phyloP scores from a whole-genome alignment of 116 monocot species.

The Iris pallida region DNA sequence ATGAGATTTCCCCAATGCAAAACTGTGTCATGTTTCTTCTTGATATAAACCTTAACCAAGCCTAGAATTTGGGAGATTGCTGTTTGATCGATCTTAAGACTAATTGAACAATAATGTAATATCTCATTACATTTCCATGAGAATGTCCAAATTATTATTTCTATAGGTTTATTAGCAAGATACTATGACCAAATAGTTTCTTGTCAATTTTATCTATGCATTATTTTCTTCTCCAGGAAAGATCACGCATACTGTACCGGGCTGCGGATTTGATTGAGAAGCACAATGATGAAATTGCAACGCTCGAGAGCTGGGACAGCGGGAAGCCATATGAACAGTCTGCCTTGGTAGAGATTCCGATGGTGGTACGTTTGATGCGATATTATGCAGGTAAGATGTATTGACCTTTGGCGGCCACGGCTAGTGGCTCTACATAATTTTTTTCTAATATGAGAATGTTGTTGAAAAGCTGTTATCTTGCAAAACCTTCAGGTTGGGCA shows the following conservation, averaged over 20 bases:
- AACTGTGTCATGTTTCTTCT: too few species aligned
- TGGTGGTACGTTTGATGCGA: conserved; percentile 49
- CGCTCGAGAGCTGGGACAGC: conserved; percentile 58
- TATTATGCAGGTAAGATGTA: conserved; percentile 51
- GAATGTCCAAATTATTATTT: neutral
- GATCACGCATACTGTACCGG: conserved; percentile 35
- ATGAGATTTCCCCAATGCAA: too few species aligned
- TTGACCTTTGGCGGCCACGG: neutral
- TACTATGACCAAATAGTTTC: too few species aligned
- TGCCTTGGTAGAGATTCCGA: conserved; percentile 38
- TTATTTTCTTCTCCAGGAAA: conserved; percentile 31
- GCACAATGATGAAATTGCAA: conserved; percentile 54
- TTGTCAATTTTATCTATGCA: neutral
- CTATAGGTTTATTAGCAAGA: too few species aligned
- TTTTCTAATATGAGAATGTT: too few species aligned
- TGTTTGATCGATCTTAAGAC: too few species aligned
- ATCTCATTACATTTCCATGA: conserved; percentile 1
- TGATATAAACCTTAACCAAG: too few species aligned
- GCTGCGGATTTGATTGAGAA: conserved; percentile 64
- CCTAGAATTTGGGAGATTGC: too few species aligned
- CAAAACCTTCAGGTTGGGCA: conserved; percentile 64
- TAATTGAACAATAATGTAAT: too few species aligned
- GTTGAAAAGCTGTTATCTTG: too few species aligned
- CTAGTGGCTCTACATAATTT: neutral
- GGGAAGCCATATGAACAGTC: conserved; percentile 58